phyloP scores from a whole-genome alignment of 306 rosid genomes.

The Adenanthera pavonina region DNA sequence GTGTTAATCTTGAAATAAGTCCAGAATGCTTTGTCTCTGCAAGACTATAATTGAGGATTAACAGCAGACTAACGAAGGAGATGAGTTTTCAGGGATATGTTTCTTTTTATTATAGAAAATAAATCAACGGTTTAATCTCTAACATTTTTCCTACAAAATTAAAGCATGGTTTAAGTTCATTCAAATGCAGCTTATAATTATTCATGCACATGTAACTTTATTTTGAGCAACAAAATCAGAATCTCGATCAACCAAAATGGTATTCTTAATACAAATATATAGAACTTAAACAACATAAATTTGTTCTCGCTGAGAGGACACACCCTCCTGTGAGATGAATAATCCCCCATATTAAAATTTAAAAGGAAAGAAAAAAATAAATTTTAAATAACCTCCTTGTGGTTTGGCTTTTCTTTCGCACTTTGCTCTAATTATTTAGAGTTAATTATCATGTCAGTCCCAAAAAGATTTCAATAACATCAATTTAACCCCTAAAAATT shows the following conservation, averaged over 20 bases:
- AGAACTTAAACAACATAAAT: not conserved
- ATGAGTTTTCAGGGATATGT: too few species aligned
- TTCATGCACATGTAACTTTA: constrained; percentile 26
- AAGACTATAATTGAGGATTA: not conserved
- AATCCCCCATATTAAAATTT: not conserved
- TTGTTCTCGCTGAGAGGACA: constrained; percentile 14
- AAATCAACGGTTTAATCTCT: too few species aligned
- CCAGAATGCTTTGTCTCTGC: not conserved
- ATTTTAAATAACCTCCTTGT: not conserved
- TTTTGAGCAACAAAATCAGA: constrained; percentile 23
- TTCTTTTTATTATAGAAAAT: too few species aligned
- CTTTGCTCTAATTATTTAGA: not conserved
- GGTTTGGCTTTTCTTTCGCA: not conserved
- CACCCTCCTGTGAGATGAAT: constrained; percentile 27
- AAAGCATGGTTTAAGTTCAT: not conserved
- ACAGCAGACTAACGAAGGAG: not conserved
- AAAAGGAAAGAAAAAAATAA: not conserved
- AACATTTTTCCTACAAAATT: too few species aligned
- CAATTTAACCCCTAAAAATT: too few species aligned
- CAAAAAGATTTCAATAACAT: too few species aligned
- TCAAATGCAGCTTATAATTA: too few species aligned
- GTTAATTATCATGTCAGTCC: too few species aligned
- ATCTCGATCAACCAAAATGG: not conserved
- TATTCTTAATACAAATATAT: too few species aligned
- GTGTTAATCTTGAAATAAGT: not conserved